A percentile compares a stretch with the other conserved stretches of the same genome.
phyloP scores from a whole-genome alignment of 192 early-diverging fungal genomes.

The Gaertneriomyces semiglobifer region DNA sequence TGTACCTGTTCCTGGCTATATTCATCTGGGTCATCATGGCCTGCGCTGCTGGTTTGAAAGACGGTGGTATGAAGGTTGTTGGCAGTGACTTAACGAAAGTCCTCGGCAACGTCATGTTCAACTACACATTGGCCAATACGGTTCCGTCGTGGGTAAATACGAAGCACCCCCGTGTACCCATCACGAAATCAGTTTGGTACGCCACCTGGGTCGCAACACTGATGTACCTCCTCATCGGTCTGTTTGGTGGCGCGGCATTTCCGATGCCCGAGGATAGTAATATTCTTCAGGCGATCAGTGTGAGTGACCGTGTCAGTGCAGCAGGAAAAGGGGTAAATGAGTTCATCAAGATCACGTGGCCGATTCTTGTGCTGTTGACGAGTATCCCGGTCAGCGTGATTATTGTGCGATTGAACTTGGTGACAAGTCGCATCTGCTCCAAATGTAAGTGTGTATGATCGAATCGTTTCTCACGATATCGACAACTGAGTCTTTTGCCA shows the following conservation, averaged over 20 bases:
- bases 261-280: constrained; percentile 32
- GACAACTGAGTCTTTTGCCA: constrained; percentile 1
- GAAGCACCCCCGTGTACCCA: constrained; percentile 54
- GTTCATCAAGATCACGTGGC: constrained; percentile 38
- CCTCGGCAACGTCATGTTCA: constrained; percentile 68
- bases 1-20: constrained; percentile 50
- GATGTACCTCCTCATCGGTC: constrained; percentile 50
- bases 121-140: constrained; percentile 66
- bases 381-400: constrained; percentile 72
- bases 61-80: constrained; percentile 46
- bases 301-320: constrained; percentile 7
- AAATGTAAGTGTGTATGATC: constrained; percentile 27
- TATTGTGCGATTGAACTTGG: constrained; percentile 58
- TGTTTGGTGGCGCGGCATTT: constrained; percentile 38
- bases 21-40: constrained; percentile 60
- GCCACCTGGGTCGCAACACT: constrained; percentile 47
- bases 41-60: constrained; percentile 46
- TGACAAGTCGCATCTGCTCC: constrained; percentile 47
- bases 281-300: constrained; percentile 27
- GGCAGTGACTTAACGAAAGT: constrained; percentile 50
- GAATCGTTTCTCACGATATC: not conserved
- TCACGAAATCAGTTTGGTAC: constrained; percentile 58
- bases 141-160: constrained; percentile 67
- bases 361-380: constrained; percentile 51
- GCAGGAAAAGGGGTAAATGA: constrained; percentile 23